These are phyloP conservation scores for Metschnikowia rubicola DNA, from an alignment of 805 yeast genomes.

Conservation along the genomic window DNA sequence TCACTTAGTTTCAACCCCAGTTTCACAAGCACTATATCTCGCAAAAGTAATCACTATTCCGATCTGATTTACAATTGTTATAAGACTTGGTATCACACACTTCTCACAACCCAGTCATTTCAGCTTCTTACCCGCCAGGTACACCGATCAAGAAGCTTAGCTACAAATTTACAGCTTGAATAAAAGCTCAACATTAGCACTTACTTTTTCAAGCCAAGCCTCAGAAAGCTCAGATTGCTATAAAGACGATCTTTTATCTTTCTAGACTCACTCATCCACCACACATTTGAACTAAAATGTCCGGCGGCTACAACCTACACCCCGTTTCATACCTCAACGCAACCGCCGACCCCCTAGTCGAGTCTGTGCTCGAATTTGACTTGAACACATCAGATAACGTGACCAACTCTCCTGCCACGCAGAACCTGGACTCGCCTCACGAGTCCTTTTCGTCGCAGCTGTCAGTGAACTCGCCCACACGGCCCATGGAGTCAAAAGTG, in stretches of 20 bases:
- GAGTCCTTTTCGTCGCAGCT: constrained; percentile 37
- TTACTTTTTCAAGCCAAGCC: neutral
- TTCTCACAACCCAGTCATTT: too few species aligned
- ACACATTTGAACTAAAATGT: neutral
- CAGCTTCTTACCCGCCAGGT: too few species aligned
- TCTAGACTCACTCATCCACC: too few species aligned
- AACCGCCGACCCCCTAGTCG: constrained; percentile 20
- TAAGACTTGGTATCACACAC: too few species aligned
- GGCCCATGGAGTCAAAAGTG: constrained; percentile 9
- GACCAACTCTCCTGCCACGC: constrained; percentile 27
- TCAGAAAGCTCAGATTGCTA: neutral
- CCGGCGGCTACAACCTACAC: constrained; percentile 41
- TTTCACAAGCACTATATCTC: too few species aligned
- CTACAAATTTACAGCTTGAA: too few species aligned
- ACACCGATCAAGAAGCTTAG: too few species aligned
- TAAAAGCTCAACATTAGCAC: too few species aligned
- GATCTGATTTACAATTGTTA: too few species aligned
- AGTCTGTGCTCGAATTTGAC: constrained; percentile 27
- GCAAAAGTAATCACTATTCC: too few species aligned
- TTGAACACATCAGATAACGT: constrained; percentile 23
- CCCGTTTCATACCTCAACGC: constrained; percentile 46
- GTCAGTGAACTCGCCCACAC: constrained; percentile 33
- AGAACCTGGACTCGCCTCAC: constrained; percentile 32
- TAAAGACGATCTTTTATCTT: too few species aligned
- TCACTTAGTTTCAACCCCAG: too few species aligned